These are phyloP conservation scores for Coemansia sp. DNA, from an alignment of 371 early-diverging fungal genomes.

Conservation along the genomic window DNA sequence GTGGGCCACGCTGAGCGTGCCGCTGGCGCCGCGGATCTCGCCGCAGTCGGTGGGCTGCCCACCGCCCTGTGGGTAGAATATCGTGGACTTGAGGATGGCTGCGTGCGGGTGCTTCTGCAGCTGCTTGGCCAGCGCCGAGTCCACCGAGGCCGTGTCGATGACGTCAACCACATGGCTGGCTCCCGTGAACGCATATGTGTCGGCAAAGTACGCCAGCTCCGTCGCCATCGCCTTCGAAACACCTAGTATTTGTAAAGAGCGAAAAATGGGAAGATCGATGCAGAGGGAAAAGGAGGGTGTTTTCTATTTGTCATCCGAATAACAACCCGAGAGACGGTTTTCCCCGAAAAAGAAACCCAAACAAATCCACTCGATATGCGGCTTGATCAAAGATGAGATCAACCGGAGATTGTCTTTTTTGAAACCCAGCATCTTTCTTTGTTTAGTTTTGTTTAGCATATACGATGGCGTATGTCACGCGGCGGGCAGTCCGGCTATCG, in stretches of 20 bases:
- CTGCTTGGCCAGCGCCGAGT: conserved; percentile 8
- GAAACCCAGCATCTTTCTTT: no score
- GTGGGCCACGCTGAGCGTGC: conserved; percentile 8
- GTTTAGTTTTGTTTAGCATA: no score
- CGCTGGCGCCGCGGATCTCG: background rate
- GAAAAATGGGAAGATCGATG: background rate
- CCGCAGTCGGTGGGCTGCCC: conserved; percentile 30
- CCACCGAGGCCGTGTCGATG: background rate
- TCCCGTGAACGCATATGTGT: conserved; percentile 18
- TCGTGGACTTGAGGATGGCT: conserved; percentile 12
- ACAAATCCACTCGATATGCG: no score
- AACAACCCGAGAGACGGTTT: no score
- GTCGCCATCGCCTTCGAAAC: conserved; percentile 4
- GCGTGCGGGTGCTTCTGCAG: conserved; percentile 12
- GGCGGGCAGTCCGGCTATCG: no score
- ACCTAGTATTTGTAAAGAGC: background rate
- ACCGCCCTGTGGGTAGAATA: conserved; percentile 29
- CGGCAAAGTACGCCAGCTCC: conserved; percentile 14
- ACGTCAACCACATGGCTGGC: conserved; percentile 6
- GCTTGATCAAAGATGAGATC: no score
- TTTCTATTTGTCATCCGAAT: no score
- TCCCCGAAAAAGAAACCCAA: no score
- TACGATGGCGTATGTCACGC: no score
- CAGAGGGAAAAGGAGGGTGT: background rate
- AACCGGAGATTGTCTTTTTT: no score